Evolutionary conservation across 1,284 basidiomycete genomes (phyloP), one percentile per base, ranked within the genome.

Genomic region (Cerioporus squamosus): DNA sequence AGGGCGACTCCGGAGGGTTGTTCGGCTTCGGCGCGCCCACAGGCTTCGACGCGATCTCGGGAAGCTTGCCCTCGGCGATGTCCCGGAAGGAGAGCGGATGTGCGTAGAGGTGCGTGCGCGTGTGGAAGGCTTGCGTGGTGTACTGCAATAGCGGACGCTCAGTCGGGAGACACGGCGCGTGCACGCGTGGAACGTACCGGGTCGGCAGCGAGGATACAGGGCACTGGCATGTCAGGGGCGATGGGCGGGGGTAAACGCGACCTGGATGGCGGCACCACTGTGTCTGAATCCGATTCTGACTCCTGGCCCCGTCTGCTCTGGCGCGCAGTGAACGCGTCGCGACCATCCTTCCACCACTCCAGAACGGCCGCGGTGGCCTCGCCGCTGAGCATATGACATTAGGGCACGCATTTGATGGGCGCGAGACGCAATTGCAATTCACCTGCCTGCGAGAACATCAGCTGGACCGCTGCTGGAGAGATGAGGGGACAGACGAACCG

Each of bases 81-180:
- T 86, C 82, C 22, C 73, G 69, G 69, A 87, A 87, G 0, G 80
- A 80, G 5, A 85, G 71, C 7, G 79, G 69, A 31, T 81, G 75
- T 57, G 84, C 86, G 10, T 74, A 68, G 9, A 80, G 69, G 0
- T 71, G 70, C 2, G 82, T 84, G n/a, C 85, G 77, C 10, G 73
- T 70, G 15, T 72, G 68, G 63, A 82, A 84, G 5, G 84, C 84
- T 51, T 77, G 73, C 12, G 75, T 68, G 1, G 84, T 86, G 57
- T 78, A 85, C 83, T 86, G 61, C 5, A n/a, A 8, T n/a, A 14
- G 43, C 44, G 14, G 9, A 47, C 36, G 23, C 40, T 38, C 23
- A 46, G 18, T 31, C 17, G 20, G 36, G 29, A 22, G 17, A 42
- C 15, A 18, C 38, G 14, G 40, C 12, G 12, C 14, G 4, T 14